Base-by-base conservation (phyloP, 106 monocot species). In the Gastrodia elata region DNA sequence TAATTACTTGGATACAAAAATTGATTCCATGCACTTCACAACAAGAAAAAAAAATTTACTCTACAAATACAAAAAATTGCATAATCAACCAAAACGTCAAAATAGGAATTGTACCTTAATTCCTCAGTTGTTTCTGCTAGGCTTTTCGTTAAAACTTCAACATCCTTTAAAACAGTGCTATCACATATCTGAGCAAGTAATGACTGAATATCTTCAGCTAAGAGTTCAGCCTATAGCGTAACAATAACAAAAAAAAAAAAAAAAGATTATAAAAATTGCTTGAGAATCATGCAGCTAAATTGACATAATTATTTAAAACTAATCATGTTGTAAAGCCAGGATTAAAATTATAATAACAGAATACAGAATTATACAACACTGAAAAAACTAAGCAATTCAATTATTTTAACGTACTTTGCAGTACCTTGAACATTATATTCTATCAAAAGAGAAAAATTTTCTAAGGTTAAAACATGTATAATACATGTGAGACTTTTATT, bases 101-200 rank as follows among this genome's bases (percentile, higher is more conserved):
- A 58, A 20, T 24, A n/a, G n/a, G n/a, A n/a, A n/a, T n/a, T n/a
- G n/a, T 73, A 78, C 97, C 97, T 93, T 42, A 98, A 75, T 80
- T 93, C 90, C 39, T 84, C 79, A n/a, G 86, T 88, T 83, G 85
- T 85, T 78, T 86, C 85, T 49, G 91, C 97, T 71, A 98, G 80
- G 56, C 78, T 83, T 82, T 81, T 98, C 16, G 93, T 85, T 76
- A 98, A 86, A 55, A 64, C 82, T 75, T 88, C 87, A 77, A 91
- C 85, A 82, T 98, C 88, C 79, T 93, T 88, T 70, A 98, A 64
- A 37, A 98, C 75, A 26, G 78, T 46, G 73, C 93, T 83, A 56
- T 82, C 79, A 71, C 88, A 86, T 77, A 98, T 84, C 68, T 98
- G 88, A 61, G 78, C 79, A 75, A 98, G 84, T 84, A 98, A 74